A percentile compares a stretch with the other conserved stretches of the same genome.
Evolutionary conservation across 1,284 basidiomycete species (phyloP).

Genomic region (Stygiomarasmius scandens): DNA sequence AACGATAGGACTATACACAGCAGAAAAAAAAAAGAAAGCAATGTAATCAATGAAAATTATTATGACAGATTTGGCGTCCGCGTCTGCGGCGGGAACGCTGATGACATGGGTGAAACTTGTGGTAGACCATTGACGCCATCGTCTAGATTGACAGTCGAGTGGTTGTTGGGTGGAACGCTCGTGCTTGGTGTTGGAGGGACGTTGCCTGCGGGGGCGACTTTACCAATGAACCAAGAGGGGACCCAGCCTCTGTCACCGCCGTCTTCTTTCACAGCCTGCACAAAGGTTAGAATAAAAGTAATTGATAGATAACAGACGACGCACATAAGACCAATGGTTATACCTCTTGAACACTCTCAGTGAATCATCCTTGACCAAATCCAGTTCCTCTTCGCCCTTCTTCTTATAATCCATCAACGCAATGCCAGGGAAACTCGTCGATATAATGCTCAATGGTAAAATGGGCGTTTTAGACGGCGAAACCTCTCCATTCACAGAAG

Average conservation of each 20-base stretch:
- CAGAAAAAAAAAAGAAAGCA: no score
- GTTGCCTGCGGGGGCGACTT: slow-evolving; percentile 54
- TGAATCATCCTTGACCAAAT: slow-evolving; percentile 83
- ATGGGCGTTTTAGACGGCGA: slow-evolving; percentile 71
- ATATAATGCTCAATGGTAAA: slow-evolving; percentile 85
- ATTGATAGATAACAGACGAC: slow-evolving; percentile 27
- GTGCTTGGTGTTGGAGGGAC: slow-evolving; percentile 61
- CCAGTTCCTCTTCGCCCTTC: slow-evolving; percentile 88
- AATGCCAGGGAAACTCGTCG: slow-evolving; percentile 91
- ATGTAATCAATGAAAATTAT: neutral
- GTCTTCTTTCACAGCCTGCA: slow-evolving; percentile 84
- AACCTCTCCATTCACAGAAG: slow-evolving; percentile 38
- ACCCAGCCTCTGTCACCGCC: slow-evolving; percentile 92
- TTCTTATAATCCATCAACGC: slow-evolving; percentile 95
- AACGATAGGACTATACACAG: no score
- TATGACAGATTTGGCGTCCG: slow-evolving; percentile 10
- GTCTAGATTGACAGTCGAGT: slow-evolving; percentile 34
- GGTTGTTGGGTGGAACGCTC: slow-evolving; percentile 35
- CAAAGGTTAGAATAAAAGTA: slow-evolving; percentile 10
- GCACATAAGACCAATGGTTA: slow-evolving; percentile 93
- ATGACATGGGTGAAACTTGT: slow-evolving; percentile 75
- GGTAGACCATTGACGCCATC: slow-evolving; percentile 40
- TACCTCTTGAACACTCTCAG: slow-evolving; percentile 96
- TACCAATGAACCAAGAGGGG: slow-evolving; percentile 84
- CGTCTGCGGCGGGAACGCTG: slow-evolving; percentile 58